phyloP scores from a whole-genome alignment of 192 early-diverging fungal genomes.

The Thoreauomyces humboldtii region DNA sequence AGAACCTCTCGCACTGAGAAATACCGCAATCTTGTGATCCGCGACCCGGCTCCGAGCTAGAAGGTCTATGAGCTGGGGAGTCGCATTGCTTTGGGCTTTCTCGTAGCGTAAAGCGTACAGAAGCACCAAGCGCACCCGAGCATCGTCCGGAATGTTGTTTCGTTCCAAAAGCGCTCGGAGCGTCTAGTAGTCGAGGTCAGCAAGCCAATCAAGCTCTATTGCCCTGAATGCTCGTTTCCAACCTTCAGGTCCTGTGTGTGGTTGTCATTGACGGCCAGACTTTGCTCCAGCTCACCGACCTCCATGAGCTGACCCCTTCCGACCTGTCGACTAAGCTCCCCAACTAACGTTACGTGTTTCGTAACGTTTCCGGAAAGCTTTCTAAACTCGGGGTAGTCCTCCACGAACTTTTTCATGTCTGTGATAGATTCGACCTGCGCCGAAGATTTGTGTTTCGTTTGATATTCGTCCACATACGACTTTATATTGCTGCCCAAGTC shows the following conservation, averaged over 20 bases:
- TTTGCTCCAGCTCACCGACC: slow-evolving; percentile 92
- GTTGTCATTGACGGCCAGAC: slow-evolving; percentile 82
- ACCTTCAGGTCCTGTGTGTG: slow-evolving; percentile 84
- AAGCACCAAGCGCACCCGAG: slow-evolving; percentile 76
- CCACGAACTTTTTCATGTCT: slow-evolving; percentile 99
- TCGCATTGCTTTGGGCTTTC: slow-evolving; percentile 69
- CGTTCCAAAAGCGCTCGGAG: slow-evolving; percentile 53
- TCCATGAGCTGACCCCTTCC: slow-evolving; percentile 72
- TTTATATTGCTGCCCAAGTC: slow-evolving; percentile 94
- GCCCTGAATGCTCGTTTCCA: too few relatives aligned
- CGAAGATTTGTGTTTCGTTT: slow-evolving; percentile 84
- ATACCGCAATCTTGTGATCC: slow-evolving; percentile 69
- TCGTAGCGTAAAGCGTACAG: slow-evolving; percentile 94
- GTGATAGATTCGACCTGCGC: slow-evolving; percentile 91
- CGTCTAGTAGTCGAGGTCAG: too few relatives aligned
- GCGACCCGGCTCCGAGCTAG: slow-evolving; percentile 71
- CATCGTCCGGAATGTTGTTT: slow-evolving; percentile 63
- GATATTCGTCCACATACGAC: slow-evolving; percentile 90
- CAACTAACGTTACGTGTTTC: slow-evolving; percentile 96
- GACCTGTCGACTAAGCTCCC: slow-evolving; percentile 87
- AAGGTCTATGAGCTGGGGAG: slow-evolving; percentile 68
- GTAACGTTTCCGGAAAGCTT: slow-evolving; percentile 95
- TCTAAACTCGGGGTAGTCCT: slow-evolving; percentile 97
- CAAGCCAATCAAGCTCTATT: too few relatives aligned
- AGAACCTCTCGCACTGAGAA: not conserved